Conservation (phyloP, 2,329 filamentous ascomycete species). For the Stagonosporopsis cucurbitacearum region DNA sequence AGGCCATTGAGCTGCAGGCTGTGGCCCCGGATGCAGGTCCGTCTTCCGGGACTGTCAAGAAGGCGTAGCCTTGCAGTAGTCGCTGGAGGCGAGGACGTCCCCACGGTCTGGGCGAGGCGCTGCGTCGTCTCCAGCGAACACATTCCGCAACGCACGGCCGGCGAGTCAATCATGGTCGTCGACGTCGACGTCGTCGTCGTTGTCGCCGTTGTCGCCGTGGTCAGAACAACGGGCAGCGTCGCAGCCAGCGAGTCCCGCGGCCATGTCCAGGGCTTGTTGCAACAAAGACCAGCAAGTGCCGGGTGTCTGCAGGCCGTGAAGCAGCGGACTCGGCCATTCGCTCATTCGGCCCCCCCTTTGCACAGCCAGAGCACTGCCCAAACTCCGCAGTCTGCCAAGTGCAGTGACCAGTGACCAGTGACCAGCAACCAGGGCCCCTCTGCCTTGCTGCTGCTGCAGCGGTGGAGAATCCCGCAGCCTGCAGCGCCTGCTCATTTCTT, state of each 20-base stretch:
- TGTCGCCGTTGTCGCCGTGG: no score
- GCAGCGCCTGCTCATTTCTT: constrained; percentile 22
- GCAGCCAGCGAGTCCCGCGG: constrained; percentile 9
- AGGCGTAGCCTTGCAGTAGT: constrained; percentile 20
- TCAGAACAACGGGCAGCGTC: no score
- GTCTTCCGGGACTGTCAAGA: constrained; percentile 14
- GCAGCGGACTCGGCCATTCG: constrained; percentile 11
- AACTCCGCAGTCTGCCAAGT: constrained; percentile 22
- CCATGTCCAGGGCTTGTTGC: constrained; percentile 14
- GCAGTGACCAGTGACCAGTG: constrained; percentile 12
- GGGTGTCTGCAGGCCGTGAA: constrained; percentile 11
- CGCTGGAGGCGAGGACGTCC: constrained; percentile 6
- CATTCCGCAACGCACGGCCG: constrained; percentile 15
- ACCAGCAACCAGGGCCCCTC: constrained; percentile 22
- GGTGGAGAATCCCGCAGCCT: not conserved
- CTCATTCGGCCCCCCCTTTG: no score
- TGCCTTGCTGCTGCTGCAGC: constrained; percentile 20
- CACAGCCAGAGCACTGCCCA: constrained; percentile 20
- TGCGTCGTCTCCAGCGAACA: constrained; percentile 5
- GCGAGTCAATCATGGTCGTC: no score
- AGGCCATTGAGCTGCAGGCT: constrained; percentile 5
- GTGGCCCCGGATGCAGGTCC: constrained; percentile 19
- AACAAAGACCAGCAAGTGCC: constrained; percentile 12
- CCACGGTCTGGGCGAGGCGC: constrained; percentile 13
- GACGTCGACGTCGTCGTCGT: no score